Percentiles rank a stretch among this genome's conserved stretches.
Evolutionary conservation across 1,284 basidiomycete species (phyloP).

Genomic region (Lentinula novae-zelandiae): DNA sequence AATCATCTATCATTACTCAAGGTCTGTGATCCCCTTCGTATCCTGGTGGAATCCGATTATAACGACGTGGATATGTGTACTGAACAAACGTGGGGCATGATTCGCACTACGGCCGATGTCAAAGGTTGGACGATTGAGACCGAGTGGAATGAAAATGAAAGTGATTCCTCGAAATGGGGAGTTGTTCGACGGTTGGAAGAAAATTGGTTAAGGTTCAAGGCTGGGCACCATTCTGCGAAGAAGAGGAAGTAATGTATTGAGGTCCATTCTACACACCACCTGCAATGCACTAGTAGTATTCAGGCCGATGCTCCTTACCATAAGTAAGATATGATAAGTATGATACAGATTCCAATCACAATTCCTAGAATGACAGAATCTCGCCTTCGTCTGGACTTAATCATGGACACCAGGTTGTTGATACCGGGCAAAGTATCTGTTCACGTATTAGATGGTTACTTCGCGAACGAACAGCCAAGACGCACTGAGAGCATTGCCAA

Average conservation of each 20-base stretch:
- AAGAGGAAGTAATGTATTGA: neutral
- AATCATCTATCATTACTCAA: constrained; percentile 57
- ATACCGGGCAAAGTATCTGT: constrained; percentile 89
- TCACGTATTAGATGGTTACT: constrained; percentile 5
- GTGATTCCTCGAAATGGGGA: constrained; percentile 47
- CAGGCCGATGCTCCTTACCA: constrained; percentile 26
- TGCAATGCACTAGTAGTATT: neutral
- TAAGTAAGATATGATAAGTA: constrained; percentile 79
- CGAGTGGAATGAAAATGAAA: constrained; percentile 43
- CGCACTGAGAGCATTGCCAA: constrained; percentile 80
- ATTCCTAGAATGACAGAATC: constrained; percentile 90
- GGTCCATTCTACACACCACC: neutral
- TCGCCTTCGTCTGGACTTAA: constrained; percentile 83
- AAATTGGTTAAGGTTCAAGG: constrained; percentile 63
- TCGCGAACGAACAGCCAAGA: constrained; percentile 15
- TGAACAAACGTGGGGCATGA: constrained; percentile 65
- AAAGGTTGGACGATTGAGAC: constrained; percentile 66
- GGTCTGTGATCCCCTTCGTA: constrained; percentile 52
- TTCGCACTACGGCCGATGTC: constrained; percentile 56
- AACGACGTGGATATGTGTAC: constrained; percentile 50
- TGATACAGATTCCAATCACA: constrained; percentile 80
- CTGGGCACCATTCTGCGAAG: constrained; percentile 35
- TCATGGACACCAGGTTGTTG: constrained; percentile 89
- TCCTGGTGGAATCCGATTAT: constrained; percentile 79
- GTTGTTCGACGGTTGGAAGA: constrained; percentile 57